Percentiles rank a stretch among this genome's conserved stretches.
phyloP scores from a whole-genome alignment of 352 stramenopile species.

The Globisporangium echinulatum region DNA sequence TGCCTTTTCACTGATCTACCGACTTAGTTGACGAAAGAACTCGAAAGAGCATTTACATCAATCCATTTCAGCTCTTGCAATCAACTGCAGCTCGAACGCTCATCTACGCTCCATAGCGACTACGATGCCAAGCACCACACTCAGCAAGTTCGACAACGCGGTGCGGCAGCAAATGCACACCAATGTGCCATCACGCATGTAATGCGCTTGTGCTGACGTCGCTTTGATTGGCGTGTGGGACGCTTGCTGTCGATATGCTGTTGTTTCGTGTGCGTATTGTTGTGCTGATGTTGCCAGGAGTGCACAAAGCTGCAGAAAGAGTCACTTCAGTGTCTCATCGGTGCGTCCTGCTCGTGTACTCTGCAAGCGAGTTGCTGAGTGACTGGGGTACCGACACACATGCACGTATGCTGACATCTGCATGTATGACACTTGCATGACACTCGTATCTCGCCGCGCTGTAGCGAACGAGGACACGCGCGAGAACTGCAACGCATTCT shows the following conservation, averaged over 20 bases:
- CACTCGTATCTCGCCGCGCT: too few species aligned
- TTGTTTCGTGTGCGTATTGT: neutral
- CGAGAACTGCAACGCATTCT: conserved; percentile 43
- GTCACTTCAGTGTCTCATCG: conserved; percentile 61
- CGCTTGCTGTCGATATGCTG: neutral
- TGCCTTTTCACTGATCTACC: too few species aligned
- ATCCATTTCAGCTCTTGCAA: too few species aligned
- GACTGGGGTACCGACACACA: neutral
- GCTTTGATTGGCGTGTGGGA: too few species aligned
- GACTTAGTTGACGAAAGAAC: too few species aligned
- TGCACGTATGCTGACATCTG: neutral
- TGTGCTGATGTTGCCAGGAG: conserved; percentile 23
- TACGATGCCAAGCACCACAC: conserved; percentile 4
- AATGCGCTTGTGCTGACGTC: neutral
- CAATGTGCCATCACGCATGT: neutral
- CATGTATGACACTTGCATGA: neutral
- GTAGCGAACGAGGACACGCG: conserved; percentile 39
- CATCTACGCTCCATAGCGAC: neutral
- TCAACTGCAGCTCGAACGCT: too few species aligned
- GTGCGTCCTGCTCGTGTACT: conserved; percentile 15
- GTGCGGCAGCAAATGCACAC: conserved; percentile 8
- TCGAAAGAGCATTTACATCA: too few species aligned
- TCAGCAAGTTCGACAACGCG: conserved; percentile 43
- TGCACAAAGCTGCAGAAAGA: conserved; percentile 62
- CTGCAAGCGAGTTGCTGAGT: neutral